Base-by-base conservation (phyloP, 805 yeast species). In the Ogataea wickerhamii region DNA sequence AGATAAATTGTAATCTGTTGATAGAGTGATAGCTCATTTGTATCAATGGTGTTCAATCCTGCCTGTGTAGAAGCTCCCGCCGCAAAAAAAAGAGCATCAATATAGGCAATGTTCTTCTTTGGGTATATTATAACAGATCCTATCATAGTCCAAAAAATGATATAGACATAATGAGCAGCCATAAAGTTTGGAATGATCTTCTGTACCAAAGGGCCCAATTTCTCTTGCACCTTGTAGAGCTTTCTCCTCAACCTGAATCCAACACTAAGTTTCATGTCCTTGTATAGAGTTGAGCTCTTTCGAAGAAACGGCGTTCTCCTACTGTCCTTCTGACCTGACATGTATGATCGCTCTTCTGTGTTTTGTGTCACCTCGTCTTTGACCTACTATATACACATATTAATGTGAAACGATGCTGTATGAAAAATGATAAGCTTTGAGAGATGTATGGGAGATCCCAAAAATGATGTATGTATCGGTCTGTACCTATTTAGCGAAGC, bases 31-130 rank as follows among this genome's bases (percentile, higher is more conserved):
- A 89, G 48, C 0, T 67, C 61, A 56, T 87, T 87, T 26, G 82
- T 47, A 50, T 87, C 77, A 18, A 86, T 68, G 0, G 96, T 82
- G 56, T 87, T 88, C 38, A 93, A 64, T 1, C 99, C 99, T 0
- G 96, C 95, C 56, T 91, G 96, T 2, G 98, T 87, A 1, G 82
- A 64, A 0, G 93, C 78, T 8, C 95, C 91, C 8, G 80, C 67
- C 0, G 88, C 73, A 38, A 86, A 66, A 58, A 91, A 86, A 23
- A 93, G 63, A 2, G 83, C 78, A 64, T 93, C 98, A 31, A 86
- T 81, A 58, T 91, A 93, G 6, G 53, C 37, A 26, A 73, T 55
- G 53, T 82, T 80, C 38, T 70, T 71, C n/a, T 73, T 71, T 0
- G 96, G 96, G 52, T 81, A 91, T 27, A 93, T 60, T 37, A 91